Conservation (phyloP, 208 protist genomes). For the Leishmania aethiopica region DNA sequence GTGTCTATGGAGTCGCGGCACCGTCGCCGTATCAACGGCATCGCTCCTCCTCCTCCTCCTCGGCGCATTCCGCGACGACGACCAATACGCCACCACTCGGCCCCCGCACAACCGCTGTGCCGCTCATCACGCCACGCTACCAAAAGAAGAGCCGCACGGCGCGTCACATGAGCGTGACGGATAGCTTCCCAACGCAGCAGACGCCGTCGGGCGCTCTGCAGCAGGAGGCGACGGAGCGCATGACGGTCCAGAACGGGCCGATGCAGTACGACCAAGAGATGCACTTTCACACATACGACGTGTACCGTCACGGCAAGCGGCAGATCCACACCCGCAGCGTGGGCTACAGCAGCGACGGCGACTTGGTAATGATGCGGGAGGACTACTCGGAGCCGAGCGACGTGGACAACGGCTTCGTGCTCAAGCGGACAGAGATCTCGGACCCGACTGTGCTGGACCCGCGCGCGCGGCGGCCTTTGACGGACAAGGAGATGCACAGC, state of each 20-base stretch:
- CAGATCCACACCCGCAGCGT: slow-evolving; percentile 81
- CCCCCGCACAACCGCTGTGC: slow-evolving; percentile 50
- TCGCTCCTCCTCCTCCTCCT: slow-evolving; percentile 19
- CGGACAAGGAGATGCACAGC: slow-evolving; percentile 49
- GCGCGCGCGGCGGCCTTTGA: slow-evolving; percentile 69
- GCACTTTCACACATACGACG: slow-evolving; percentile 87
- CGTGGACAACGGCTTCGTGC: slow-evolving; percentile 61
- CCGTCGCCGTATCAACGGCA: neutral
- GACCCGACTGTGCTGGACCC: slow-evolving; percentile 78
- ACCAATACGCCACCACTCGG: slow-evolving; percentile 36
- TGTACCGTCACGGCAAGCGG: slow-evolving; percentile 78
- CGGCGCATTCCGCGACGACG: slow-evolving; percentile 11
- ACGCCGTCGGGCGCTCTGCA: slow-evolving; percentile 51
- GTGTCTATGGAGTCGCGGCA: neutral
- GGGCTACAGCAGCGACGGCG: slow-evolving; percentile 87
- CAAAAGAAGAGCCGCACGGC: slow-evolving; percentile 68
- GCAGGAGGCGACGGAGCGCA: slow-evolving; percentile 63
- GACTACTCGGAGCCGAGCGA: slow-evolving; percentile 81
- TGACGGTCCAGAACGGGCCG: slow-evolving; percentile 68
- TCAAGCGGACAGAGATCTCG: slow-evolving; percentile 56
- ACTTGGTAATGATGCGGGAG: slow-evolving; percentile 81
- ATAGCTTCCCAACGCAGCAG: slow-evolving; percentile 43
- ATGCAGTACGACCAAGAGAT: slow-evolving; percentile 67
- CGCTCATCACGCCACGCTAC: slow-evolving; percentile 82
- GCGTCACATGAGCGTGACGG: slow-evolving; percentile 67